A percentile compares a stretch with the other conserved stretches of the same genome.
These are phyloP conservation scores for Phellinidium pouzarii DNA, from an alignment of 1,284 basidiomycete genomes.

Conservation along the genomic window DNA sequence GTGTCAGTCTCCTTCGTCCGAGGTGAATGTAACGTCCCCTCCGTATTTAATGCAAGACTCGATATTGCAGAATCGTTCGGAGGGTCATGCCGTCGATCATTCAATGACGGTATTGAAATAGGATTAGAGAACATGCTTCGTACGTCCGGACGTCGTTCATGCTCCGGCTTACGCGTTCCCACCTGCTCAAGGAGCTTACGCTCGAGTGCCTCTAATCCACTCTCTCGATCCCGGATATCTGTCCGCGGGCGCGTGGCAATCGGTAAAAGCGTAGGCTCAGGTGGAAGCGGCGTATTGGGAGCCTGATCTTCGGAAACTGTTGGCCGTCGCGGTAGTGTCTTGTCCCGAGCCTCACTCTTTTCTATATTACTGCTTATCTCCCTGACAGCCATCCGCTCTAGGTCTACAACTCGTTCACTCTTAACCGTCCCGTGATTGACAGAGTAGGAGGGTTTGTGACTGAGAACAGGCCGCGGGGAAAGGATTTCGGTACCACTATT, in stretches of 20 bases:
- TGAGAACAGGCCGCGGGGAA: constrained; percentile 55
- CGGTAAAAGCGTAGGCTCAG: constrained; percentile 13
- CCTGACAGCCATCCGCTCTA: constrained; percentile 63
- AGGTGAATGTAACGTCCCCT: constrained; percentile 13
- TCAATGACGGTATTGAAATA: constrained; percentile 37
- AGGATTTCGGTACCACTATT: constrained; percentile 33
- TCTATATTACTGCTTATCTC: constrained; percentile 28
- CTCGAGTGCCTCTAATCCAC: constrained; percentile 23
- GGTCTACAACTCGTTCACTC: constrained; percentile 51
- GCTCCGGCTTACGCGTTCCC: constrained; percentile 22
- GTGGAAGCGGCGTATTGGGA: constrained; percentile 13
- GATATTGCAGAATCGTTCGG: constrained; percentile 68
- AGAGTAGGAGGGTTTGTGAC: constrained; percentile 47
- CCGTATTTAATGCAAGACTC: constrained; percentile 60
- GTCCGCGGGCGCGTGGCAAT: constrained; percentile 6
- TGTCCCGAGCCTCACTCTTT: constrained; percentile 36
- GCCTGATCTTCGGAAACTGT: constrained; percentile 5
- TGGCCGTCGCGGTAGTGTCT: constrained; percentile 44
- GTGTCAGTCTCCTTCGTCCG: constrained; percentile 25
- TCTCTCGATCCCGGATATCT: constrained; percentile 3
- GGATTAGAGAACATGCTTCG: constrained; percentile 37
- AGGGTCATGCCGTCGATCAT: constrained; percentile 30
- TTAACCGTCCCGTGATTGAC: constrained; percentile 35
- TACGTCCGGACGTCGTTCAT: constrained; percentile 36
- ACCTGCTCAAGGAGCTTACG: constrained; percentile 22